Percentiles rank a stretch among this genome's conserved stretches.
Evolutionary conservation across 192 early-diverging fungal species (phyloP).

Genomic region (Borealophlyctis nickersoniae): DNA sequence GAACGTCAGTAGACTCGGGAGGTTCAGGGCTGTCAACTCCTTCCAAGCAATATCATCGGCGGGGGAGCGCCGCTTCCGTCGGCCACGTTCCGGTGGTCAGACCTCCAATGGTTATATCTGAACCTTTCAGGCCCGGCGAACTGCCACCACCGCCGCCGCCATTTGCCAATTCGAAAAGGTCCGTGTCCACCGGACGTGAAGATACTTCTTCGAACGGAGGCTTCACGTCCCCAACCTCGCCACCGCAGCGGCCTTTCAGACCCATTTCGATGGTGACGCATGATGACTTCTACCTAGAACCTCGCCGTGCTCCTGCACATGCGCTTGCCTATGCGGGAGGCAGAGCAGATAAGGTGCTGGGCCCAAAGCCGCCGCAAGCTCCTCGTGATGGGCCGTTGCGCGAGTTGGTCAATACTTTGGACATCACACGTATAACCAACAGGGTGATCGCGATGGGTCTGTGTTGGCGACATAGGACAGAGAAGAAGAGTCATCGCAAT

Average conservation of each 20-base stretch:
- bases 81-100: too few relatives aligned
- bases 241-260: background rate
- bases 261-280: background rate
- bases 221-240: background rate
- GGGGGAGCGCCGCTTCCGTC: too few relatives aligned
- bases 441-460: constrained; percentile 42
- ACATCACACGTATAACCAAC: constrained; percentile 52
- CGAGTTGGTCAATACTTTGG: constrained; percentile 26
- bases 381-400: constrained; percentile 21
- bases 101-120: too few relatives aligned
- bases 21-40: too few relatives aligned
- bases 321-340: background rate
- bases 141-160: too few relatives aligned
- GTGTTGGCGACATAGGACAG: constrained; percentile 36
- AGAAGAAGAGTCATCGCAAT: constrained; percentile 32
- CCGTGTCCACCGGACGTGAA: too few relatives aligned
- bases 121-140: too few relatives aligned
- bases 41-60: too few relatives aligned
- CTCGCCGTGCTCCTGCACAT: background rate
- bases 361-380: constrained; percentile 5
- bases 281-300: constrained; percentile 5
- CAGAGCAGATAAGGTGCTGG: background rate
- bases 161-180: too few relatives aligned
- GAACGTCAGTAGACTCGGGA: too few relatives aligned
- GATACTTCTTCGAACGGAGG: too few relatives aligned